These are phyloP conservation scores for Grammothele lineata DNA, from an alignment of 768 basidiomycete species.

Conservation along the genomic window DNA sequence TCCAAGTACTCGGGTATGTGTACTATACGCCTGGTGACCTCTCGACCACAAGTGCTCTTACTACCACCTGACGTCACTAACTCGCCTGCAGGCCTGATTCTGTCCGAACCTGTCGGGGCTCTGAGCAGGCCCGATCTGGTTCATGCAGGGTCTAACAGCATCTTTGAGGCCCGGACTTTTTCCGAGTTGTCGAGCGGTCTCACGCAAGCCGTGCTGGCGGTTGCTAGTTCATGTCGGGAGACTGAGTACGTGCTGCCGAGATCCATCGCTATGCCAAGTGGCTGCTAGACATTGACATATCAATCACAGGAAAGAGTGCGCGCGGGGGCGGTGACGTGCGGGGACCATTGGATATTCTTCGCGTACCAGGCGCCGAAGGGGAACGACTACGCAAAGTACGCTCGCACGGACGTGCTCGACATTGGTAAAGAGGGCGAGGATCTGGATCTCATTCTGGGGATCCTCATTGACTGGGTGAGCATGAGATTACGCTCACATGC, in stretches of 20 bases:
- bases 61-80: not conserved
- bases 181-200: not conserved
- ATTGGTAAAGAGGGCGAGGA: not conserved
- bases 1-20: not conserved
- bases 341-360: conserved; percentile 3
- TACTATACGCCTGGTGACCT: no score
- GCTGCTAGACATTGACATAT: no score
- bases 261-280: not conserved
- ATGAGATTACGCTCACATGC: not conserved
- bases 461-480: not conserved
- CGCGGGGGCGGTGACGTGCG: conserved; percentile 1
- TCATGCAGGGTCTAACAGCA: not conserved
- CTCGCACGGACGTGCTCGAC: conserved; percentile 1
- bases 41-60: no score
- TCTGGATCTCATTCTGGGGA: not conserved
- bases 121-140: conserved; percentile 1
- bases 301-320: not conserved
- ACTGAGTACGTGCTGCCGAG: not conserved
- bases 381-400: conserved; percentile 1
- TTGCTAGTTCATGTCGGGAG: not conserved
- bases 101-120: conserved; percentile 3
- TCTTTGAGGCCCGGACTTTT: conserved; percentile 1
- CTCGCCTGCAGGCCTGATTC: not conserved
- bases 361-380: conserved; percentile 3
- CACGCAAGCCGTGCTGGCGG: not conserved